Evolutionary conservation across 495 filamentous ascomycete species (phyloP), one percentile per base, ranked within the genome.

Genomic region (Penicillium desertorum): DNA sequence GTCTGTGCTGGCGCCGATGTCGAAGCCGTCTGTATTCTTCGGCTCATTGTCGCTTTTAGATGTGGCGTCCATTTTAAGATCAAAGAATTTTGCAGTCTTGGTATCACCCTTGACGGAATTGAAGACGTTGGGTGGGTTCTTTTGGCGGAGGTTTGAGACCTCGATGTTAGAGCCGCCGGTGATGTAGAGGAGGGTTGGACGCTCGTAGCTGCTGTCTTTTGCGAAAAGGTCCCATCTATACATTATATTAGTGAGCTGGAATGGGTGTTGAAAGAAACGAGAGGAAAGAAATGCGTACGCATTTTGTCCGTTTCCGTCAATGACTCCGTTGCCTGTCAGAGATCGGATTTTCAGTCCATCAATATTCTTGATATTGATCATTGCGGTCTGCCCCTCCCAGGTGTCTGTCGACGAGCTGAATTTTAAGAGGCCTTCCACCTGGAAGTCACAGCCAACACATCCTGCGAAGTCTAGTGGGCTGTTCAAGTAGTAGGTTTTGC

Each of bases 231-330:
- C 76, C 45, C 62, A 77, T 29, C 70, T 72, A 54, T 39, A 11
- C n/a, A n/a, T 8, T 3, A n/a, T 6, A 30, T 58, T 42, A 57
- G 39, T 16, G 3, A 9, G 12, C 4, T 36, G 30, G 7, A 19
- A 16, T 20, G 25, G 36, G n/a, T 8, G 7, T 17, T 4, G 16
- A 36, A 23, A 7, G 2, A 7, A 2, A 9, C 16, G n/a, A 25
- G n/a, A 17, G 11, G 16, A 41, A 12, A 10, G 17, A 10, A 51
- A 23, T n/a, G 32, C 60, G 45, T 63, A 71, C 52, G 73, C 65
- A 25, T 71, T 61, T 55, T 79, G 76, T 6, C 76, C 76, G 62
- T 78, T 77, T 1, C 77, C 77, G 59, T 80, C 75, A 47, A 80
- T 72, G 0, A 79, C 62, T 10, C 77, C 77, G 0, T 42, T 52